These are phyloP conservation scores for Aspergillus proliferans DNA, from an alignment of 2,329 filamentous ascomycete genomes.

Conservation along the genomic window DNA sequence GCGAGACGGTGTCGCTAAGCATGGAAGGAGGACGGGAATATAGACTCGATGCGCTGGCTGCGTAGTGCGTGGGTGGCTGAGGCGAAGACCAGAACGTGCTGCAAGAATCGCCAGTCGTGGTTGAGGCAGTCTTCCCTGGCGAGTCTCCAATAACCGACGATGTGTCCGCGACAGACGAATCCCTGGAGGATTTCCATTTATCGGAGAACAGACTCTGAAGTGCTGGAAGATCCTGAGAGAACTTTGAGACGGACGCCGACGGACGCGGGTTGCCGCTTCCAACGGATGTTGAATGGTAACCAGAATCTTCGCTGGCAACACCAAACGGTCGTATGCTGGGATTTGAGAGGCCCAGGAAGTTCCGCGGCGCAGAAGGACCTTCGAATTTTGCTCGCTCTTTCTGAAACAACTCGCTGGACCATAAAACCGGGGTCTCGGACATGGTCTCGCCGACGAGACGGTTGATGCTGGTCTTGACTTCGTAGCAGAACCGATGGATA, in stretches of 20 bases:
- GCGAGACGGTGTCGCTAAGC: constrained; percentile 32
- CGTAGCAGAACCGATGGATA: constrained; percentile 87
- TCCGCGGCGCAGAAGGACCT: constrained; percentile 26
- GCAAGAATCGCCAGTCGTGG: constrained; percentile 62
- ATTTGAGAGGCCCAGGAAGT: constrained; percentile 33
- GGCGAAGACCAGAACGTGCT: constrained; percentile 89
- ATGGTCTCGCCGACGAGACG: constrained; percentile 81
- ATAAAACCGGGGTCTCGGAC: constrained; percentile 77
- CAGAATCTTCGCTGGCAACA: constrained; percentile 39
- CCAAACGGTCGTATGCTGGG: constrained; percentile 38
- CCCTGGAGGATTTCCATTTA: constrained; percentile 54
- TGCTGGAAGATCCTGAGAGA: constrained; percentile 30
- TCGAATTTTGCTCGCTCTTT: constrained; percentile 53
- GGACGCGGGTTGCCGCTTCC: constrained; percentile 19
- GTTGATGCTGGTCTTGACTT: constrained; percentile 78
- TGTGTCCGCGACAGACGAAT: constrained; percentile 54
- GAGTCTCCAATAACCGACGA: constrained; percentile 53
- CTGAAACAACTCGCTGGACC: constrained; percentile 84
- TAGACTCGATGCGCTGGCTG: constrained; percentile 56
- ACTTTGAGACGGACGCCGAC: constrained; percentile 25
- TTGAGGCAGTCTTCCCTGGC: constrained; percentile 62
- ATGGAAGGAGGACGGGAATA: constrained; percentile 41
- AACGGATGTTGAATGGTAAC: constrained; percentile 22
- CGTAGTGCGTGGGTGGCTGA: constrained; percentile 59
- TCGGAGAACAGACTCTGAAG: constrained; percentile 62